Base-by-base conservation (phyloP, 805 yeast species). In the Torulaspora indica region DNA sequence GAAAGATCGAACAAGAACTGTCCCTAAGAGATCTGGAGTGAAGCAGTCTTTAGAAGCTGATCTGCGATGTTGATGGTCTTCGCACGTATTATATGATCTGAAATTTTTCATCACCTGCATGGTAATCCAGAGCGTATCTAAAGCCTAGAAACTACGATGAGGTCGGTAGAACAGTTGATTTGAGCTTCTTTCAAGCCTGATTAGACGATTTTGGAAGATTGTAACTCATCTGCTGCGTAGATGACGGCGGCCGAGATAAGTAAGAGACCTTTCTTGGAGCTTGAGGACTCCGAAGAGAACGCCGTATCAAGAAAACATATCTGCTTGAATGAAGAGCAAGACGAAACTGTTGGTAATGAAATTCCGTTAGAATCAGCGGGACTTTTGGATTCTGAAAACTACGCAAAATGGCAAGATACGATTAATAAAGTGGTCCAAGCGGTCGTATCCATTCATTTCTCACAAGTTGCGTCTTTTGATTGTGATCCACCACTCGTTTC, bases 361-460 rank as follows among this genome's bases (percentile, higher is more conserved):
- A 29, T 40, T 44, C 60, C n/a, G 33, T 55, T 23, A 51, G 57
- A 46, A 38, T 41, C 40, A 8, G 28, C 49, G 12, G 38, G 17
- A 14, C 35, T 40, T 29, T 28, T 38, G 17, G 46, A 44, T 20
- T 43, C 55, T 15, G 56, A 54, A 31, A 58, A 63, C 39, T 66
- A 68, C 40, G 60, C 71, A 1, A 70, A 73, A 54, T 89, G 97
- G 97, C 90, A 83, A 57, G 69, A 71, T 30, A 85, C 96, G 0
- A 87, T 89, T 39, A 80, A 86, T 38, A 75, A 75, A 41, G 96
- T 89, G 3, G 95, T 89, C 30, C 78, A 81, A 49, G 78, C 87
- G 5, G 96, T 89, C 17, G 96, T 90, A 2, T 85, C 95, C 1
- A 81, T 90, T 40, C 95, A 87, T 63, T 89, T 90, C 58, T 76